Percentiles rank a stretch among this genome's conserved stretches.
phyloP scores from a whole-genome alignment of 306 rosid species.

The Lupinus albus region DNA sequence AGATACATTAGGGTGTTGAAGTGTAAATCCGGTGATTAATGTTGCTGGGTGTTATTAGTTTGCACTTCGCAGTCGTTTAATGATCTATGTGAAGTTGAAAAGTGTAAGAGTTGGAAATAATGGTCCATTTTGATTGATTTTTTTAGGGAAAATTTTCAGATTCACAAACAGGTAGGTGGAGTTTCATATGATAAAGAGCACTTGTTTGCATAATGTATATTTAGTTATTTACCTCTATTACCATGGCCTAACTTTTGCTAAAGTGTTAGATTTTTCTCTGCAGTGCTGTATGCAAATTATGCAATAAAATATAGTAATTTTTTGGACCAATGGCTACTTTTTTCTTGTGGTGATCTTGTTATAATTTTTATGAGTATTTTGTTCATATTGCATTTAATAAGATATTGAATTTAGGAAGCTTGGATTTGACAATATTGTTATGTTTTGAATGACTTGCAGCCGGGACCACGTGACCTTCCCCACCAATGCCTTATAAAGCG shows the following conservation, averaged over 20 bases:
- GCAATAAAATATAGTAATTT: conserved; percentile 4
- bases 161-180: background rate
- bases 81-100: conserved; percentile 1
- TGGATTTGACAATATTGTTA: conserved; percentile 38
- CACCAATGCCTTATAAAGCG: conserved; percentile 89
- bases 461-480: conserved; percentile 77
- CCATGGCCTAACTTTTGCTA: background rate
- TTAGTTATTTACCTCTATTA: conserved; percentile 1
- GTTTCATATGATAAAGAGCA: background rate
- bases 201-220: conserved; percentile 3
- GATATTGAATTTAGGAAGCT: conserved; percentile 20
- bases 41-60: conserved; percentile 20
- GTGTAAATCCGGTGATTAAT: conserved; percentile 7
- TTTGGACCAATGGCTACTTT: conserved; percentile 5
- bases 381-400: conserved; percentile 5
- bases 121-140: conserved; percentile 3
- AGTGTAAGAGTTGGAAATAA: conserved; percentile 4
- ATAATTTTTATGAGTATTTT: conserved; percentile 20
- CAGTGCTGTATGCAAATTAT: too few species aligned
- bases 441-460: conserved; percentile 65
- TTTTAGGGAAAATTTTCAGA: background rate
- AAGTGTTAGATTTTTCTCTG: conserved; percentile 7
- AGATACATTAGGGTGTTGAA: background rate
- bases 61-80: background rate
- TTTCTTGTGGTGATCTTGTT: conserved; percentile 4